Conservation (phyloP, 768 basidiomycete species). For the Phaeotremella fagi region DNA sequence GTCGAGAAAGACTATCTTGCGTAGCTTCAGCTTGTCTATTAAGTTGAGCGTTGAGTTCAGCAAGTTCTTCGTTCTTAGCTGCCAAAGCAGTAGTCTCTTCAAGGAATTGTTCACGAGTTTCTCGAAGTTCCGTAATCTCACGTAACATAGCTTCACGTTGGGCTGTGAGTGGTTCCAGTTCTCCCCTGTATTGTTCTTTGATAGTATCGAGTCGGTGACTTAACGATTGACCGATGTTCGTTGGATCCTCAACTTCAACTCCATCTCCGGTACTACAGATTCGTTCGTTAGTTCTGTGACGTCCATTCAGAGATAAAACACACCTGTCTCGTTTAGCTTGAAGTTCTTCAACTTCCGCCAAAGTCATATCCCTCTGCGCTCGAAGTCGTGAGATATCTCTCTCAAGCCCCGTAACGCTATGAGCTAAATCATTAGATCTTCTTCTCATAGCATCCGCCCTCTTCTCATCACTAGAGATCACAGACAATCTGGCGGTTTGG, state of each 20-base stretch:
- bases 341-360: slow-evolving; percentile 92
- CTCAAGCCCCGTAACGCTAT: slow-evolving; percentile 72
- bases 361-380: slow-evolving; percentile 81
- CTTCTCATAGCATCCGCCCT: slow-evolving; percentile 72
- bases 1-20: slow-evolving; percentile 41
- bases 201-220: slow-evolving; percentile 79
- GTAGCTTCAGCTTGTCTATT: slow-evolving; percentile 65
- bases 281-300: neutral
- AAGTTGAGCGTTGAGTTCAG: slow-evolving; percentile 78
- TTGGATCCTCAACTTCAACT: slow-evolving; percentile 7
- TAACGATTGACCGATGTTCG: slow-evolving; percentile 59
- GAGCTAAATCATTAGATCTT: slow-evolving; percentile 69
- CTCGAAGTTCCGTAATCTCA: slow-evolving; percentile 81
- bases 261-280: slow-evolving; percentile 7
- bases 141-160: slow-evolving; percentile 72
- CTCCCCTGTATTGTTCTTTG: slow-evolving; percentile 79
- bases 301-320: slow-evolving; percentile 27
- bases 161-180: slow-evolving; percentile 75
- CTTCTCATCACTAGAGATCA: slow-evolving; percentile 73
- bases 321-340: slow-evolving; percentile 64
- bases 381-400: slow-evolving; percentile 78
- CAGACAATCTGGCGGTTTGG: slow-evolving; percentile 78
- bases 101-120: slow-evolving; percentile 75
- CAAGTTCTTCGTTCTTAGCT: slow-evolving; percentile 85
- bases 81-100: slow-evolving; percentile 90